Conservation (phyloP, 1,139 yeast genomes). For the Taphrina pruni region DNA sequence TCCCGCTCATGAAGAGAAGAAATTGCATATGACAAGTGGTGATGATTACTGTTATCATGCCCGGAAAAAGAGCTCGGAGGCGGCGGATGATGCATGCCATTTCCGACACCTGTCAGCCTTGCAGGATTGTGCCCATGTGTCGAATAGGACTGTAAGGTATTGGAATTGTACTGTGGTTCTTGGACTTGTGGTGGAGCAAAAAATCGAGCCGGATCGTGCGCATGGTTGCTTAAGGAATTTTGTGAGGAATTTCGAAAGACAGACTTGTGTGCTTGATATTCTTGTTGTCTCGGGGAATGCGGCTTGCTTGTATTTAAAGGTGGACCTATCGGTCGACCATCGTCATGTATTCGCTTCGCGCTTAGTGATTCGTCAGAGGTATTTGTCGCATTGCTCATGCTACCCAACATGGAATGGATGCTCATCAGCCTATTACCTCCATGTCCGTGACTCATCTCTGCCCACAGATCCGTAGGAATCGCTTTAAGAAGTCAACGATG, state of each 20-base stretch:
- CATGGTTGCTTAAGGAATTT: constrained; percentile 1
- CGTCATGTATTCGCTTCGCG: constrained; percentile 11
- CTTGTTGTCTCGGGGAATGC: constrained; percentile 19
- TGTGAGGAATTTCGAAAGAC: constrained; percentile 7
- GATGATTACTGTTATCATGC: background rate
- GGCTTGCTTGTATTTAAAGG: background rate
- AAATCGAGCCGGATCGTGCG: constrained; percentile 22
- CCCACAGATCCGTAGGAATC: no score
- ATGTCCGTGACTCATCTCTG: constrained; percentile 8
- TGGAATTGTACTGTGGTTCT: constrained; percentile 3
- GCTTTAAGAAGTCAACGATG: no score
- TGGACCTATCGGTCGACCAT: background rate
- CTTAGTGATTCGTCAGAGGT: background rate
- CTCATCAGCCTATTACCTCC: constrained; percentile 24
- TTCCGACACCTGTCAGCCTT: background rate
- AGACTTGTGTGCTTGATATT: background rate
- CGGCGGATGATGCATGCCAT: constrained; percentile 1
- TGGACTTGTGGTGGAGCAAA: constrained; percentile 21
- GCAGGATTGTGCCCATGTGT: background rate
- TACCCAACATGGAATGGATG: constrained; percentile 28
- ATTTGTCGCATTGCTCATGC: constrained; percentile 10
- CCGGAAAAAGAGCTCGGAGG: background rate
- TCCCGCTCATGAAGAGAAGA: constrained; percentile 17
- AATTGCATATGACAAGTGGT: constrained; percentile 1
- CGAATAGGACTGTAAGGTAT: background rate